Evolutionary conservation across 192 early-diverging fungal genomes (phyloP), one percentile per base, ranked within the genome.

Genomic region (Entomortierella lignicola): DNA sequence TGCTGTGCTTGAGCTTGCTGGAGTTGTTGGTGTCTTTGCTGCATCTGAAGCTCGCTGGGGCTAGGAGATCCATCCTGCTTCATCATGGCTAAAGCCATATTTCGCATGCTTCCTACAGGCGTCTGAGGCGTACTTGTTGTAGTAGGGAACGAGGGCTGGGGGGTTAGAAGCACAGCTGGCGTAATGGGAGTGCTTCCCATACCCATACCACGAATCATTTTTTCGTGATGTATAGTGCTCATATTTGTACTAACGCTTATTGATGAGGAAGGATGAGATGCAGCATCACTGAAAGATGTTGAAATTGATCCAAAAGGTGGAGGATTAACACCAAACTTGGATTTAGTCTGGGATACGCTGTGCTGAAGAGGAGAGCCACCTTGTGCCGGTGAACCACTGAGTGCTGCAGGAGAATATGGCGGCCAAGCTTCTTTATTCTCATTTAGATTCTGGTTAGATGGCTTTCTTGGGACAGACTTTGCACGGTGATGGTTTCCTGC

Each of bases 151-250:
- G 66, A 69, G 6, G 75, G 75, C 31, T 79, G 75, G 27, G 75
- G 75, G 1, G 75, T 70, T 10, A 79, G 57, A 12, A 79, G 68
- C 18, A 79, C 75, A 2, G 67, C 18, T 17, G 75, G 75, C 4
- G 67, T 12, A 31, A 79, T 70, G 4, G 66, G 75, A 3, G 75
- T 79, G 43, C 67, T 70, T 50, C 75, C 75, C 75, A 79, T 79
- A 20, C 75, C 75, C 75, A 79, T 79, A 15, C 75, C 75, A 11
- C 75, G 75, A 42, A 79, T 66, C 75, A 79, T 79, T 20, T 79
- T 79, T 17, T 79, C 75, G 55, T 79, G 75, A 37, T 79, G 60
- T 12, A 48, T 50, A 1, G 63, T 77, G 41, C 30, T 69, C 30
- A 37, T 60, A 50, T 79, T 77, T 27, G 73, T 77, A 59, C 61